These are phyloP conservation scores for Sutorius eximius DNA, from an alignment of 1,284 basidiomycete species.

Conservation along the genomic window DNA sequence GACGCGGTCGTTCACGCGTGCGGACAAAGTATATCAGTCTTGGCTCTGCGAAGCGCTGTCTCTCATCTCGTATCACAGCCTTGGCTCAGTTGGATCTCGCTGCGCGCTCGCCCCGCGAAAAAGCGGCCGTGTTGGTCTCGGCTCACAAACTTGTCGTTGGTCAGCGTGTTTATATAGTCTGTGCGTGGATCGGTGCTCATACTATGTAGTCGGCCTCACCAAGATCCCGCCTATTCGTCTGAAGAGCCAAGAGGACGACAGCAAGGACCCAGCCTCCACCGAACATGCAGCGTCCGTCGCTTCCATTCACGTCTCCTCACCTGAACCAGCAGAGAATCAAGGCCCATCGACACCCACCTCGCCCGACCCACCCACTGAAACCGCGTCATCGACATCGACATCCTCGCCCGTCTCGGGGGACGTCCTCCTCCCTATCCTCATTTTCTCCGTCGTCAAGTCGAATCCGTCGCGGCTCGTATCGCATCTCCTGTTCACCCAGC, in stretches of 20 bases:
- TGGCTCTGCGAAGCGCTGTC: not conserved
- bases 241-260: slow-evolving; percentile 61
- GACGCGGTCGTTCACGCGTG: slow-evolving; percentile 59
- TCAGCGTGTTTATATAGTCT: slow-evolving; percentile 23
- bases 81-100: slow-evolving; percentile 65
- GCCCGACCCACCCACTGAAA: slow-evolving; percentile 19
- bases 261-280: slow-evolving; percentile 33
- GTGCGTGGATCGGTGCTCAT: slow-evolving; percentile 1
- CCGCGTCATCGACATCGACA: slow-evolving; percentile 28
- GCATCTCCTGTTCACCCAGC: slow-evolving; percentile 83
- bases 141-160: slow-evolving; percentile 85
- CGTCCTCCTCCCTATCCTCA: slow-evolving; percentile 84
- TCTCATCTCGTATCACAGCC: slow-evolving; percentile 42
- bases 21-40: slow-evolving; percentile 61
- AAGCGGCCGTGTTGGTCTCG: slow-evolving; percentile 76
- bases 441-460: slow-evolving; percentile 86
- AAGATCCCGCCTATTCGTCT: slow-evolving; percentile 64
- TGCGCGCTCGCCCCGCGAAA: slow-evolving; percentile 72
- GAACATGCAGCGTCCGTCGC: not conserved
- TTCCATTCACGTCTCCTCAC: not conserved
- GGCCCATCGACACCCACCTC: slow-evolving; percentile 4
- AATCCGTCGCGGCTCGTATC: slow-evolving; percentile 86
- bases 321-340: not conserved
- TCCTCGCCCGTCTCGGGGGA: slow-evolving; percentile 67
- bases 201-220: slow-evolving; percentile 68